phyloP scores from a whole-genome alignment of 1,284 basidiomycete genomes.

The Hortiboletus rubellus region DNA sequence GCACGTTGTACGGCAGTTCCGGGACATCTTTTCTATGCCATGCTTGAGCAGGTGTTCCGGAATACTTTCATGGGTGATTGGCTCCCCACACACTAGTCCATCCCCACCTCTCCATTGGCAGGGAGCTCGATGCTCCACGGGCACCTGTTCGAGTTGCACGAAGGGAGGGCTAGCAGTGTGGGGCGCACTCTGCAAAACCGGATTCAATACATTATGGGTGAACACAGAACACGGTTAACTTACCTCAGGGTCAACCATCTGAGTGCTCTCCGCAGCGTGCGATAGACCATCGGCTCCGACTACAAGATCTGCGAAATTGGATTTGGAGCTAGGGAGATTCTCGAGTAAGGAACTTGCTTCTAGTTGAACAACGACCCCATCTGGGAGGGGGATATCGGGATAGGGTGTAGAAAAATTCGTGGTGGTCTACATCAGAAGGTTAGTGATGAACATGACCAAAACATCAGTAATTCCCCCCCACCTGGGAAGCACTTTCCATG shows the following conservation, averaged over 20 bases:
- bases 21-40: constrained; percentile 10
- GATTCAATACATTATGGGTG: too few relatives aligned
- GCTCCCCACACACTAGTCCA: background rate
- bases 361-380: too few relatives aligned
- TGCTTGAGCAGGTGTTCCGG: constrained; percentile 21
- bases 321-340: too few relatives aligned
- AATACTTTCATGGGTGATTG: background rate
- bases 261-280: too few relatives aligned
- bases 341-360: too few relatives aligned
- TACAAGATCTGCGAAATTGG: too few relatives aligned
- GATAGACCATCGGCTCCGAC: too few relatives aligned
- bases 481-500: background rate
- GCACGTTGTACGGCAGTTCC: constrained; percentile 4
- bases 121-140: fast-evolving
- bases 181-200: background rate
- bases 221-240: too few relatives aligned
- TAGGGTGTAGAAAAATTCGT: too few relatives aligned
- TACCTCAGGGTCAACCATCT: too few relatives aligned
- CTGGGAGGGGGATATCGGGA: too few relatives aligned
- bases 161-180: too few relatives aligned
- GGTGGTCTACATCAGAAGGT: background rate
- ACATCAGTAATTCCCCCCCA: background rate
- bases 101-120: constrained; percentile 13
- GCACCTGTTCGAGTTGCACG: background rate
- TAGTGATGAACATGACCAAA: background rate